These are phyloP conservation scores for Fagus sylvatica DNA, from an alignment of 306 rosid species.

Conservation along the genomic window DNA sequence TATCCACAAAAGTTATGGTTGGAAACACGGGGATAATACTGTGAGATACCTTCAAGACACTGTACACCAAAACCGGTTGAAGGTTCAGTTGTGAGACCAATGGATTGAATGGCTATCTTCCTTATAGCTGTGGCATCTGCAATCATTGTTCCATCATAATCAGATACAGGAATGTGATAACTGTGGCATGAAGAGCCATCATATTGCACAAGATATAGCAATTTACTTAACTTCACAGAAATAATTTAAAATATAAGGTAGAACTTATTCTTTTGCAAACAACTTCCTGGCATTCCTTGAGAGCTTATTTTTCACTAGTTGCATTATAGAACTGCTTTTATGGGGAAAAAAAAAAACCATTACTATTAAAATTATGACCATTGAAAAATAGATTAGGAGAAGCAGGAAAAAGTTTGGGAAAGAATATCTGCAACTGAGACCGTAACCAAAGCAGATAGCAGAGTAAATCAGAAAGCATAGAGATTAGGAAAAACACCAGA, in stretches of 20 bases:
- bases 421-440: not conserved
- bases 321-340: not conserved
- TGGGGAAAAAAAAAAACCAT: not conserved
- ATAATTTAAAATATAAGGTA: not conserved
- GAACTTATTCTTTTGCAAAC: not conserved
- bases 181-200: not conserved
- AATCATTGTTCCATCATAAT: not conserved
- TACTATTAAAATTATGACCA: not conserved
- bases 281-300: not conserved
- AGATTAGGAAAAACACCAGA: not conserved
- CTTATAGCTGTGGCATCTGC: conserved; percentile 24
- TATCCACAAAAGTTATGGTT: not conserved
- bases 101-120: not conserved
- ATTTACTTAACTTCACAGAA: not conserved
- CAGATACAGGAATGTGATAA: not conserved
- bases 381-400: not conserved
- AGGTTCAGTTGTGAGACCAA: conserved; percentile 22
- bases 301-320: not conserved
- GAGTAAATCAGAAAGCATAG: not conserved
- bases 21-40: not conserved
- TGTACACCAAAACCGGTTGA: conserved; percentile 21
- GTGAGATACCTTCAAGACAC: not conserved
- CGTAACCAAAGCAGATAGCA: not conserved
- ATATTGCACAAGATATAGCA: not conserved
- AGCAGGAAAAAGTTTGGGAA: not conserved